phyloP scores from a whole-genome alignment of 768 basidiomycete genomes.

The Boletus rubropictus region DNA sequence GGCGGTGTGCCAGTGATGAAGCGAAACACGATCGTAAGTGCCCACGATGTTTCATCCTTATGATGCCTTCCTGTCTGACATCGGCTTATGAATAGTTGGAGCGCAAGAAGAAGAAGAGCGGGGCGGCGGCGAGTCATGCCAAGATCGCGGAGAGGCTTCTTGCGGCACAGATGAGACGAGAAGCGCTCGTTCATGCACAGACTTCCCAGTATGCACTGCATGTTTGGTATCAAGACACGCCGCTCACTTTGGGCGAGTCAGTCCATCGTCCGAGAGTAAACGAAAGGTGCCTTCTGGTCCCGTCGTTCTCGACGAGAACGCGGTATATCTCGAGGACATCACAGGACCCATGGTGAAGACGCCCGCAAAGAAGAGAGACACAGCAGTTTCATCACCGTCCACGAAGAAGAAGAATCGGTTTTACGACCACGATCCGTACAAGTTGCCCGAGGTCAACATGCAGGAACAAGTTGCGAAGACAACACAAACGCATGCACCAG shows the following conservation, averaged over 20 bases:
- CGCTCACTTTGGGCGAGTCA: conserved; percentile 2
- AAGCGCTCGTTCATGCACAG: conserved; percentile 67
- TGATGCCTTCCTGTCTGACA: conserved; percentile 4
- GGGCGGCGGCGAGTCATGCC: conserved; percentile 79
- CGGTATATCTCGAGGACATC: conserved; percentile 88
- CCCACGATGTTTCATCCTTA: not conserved
- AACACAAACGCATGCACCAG: conserved; percentile 58
- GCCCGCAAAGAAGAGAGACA: conserved; percentile 31
- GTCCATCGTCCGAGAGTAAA: conserved; percentile 37
- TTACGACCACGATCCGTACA: conserved; percentile 86
- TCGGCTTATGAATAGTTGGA: conserved; percentile 51
- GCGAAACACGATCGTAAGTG: conserved; percentile 76
- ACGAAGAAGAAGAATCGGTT: conserved; percentile 59
- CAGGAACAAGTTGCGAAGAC: conserved; percentile 57
- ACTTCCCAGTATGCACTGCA: conserved; percentile 35
- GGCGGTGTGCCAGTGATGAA: conserved; percentile 93
- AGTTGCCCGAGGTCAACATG: conserved; percentile 78
- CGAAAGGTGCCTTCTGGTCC: conserved; percentile 41
- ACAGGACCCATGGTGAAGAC: conserved; percentile 50
- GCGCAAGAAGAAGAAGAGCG: conserved; percentile 84
- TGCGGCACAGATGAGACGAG: conserved; percentile 87
- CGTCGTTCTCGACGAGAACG: conserved; percentile 59
- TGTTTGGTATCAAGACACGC: not conserved
- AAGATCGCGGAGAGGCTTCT: conserved; percentile 88
- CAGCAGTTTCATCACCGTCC: conserved; percentile 39